These are phyloP conservation scores for Skeletonema marinoi DNA, from an alignment of 108 stramenopile species.

Conservation along the genomic window DNA sequence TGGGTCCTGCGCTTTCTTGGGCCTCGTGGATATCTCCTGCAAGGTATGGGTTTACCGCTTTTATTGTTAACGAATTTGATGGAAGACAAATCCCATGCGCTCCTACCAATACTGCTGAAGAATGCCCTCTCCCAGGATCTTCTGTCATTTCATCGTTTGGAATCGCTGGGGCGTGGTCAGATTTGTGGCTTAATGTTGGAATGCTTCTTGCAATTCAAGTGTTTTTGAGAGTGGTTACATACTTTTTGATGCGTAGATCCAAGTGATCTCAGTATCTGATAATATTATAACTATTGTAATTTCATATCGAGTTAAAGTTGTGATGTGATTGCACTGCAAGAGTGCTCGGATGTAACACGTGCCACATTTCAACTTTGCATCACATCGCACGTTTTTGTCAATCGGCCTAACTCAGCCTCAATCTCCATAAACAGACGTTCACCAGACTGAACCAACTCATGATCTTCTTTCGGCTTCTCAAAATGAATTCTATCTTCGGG, in stretches of 20 bases:
- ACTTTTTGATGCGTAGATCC: slow-evolving; percentile 43
- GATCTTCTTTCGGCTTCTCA: not conserved
- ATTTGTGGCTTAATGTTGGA: slow-evolving; percentile 71
- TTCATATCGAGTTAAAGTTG: too few species aligned
- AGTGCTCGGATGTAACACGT: too few species aligned
- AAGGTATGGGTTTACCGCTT: slow-evolving; percentile 75
- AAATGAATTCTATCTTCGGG: not conserved
- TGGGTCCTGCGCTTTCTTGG: slow-evolving; percentile 63
- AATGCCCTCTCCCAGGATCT: slow-evolving; percentile 71
- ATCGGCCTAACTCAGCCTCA: not conserved
- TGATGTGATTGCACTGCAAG: too few species aligned
- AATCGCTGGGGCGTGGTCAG: slow-evolving; percentile 55
- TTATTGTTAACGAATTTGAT: slow-evolving; percentile 72
- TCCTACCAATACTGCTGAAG: slow-evolving; percentile 8
- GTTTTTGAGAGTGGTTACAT: slow-evolving; percentile 46
- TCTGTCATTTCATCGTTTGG: slow-evolving; percentile 59
- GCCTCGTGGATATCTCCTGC: slow-evolving; percentile 67
- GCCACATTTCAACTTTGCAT: too few species aligned
- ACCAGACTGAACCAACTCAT: not conserved
- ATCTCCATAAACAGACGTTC: not conserved
- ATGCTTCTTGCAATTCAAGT: slow-evolving; percentile 54
- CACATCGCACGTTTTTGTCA: not conserved
- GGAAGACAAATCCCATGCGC: slow-evolving; percentile 65
- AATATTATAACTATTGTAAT: too few species aligned
- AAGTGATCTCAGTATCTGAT: slow-evolving; percentile 8